Base-by-base conservation (phyloP, 2,329 filamentous ascomycete species). In the Aspergillus neotritici region DNA sequence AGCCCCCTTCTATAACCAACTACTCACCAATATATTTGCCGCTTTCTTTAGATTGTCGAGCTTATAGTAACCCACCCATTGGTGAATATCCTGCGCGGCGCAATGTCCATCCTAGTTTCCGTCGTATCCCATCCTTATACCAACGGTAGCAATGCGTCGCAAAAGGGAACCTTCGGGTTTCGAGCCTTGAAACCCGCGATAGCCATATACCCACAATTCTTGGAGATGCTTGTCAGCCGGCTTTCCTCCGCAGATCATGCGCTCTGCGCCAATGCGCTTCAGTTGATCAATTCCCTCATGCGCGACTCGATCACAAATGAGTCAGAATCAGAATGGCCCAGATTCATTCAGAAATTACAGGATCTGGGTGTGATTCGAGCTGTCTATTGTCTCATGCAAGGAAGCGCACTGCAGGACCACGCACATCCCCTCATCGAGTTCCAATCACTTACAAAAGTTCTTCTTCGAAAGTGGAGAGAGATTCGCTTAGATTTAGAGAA, bases 11-110 rank as follows among this genome's bases (percentile, higher is more conserved):
- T 7, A 41, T 28, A 36, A 38, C 4, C 12, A 16, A 29, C 29
- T 32, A 37, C 45, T 46, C 16, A 46, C 38, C 44, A 31, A 41
- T 28, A 31, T 30, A 34, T 31, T 37, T 17, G 8, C 16, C 25
- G 13, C 14, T 40, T 34, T 46, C 33, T 39, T 16, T 57, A 83
- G 73, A 82, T 95, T 48, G 90, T 97, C 56, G 86, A 96, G 65
- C 77, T 98, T 40, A 88, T 97, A 50, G 91, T 97, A 56, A 91
- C 83, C 28, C 93, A 97, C 64, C 93, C 91, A 16, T 78, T 98
- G 48, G 93, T 98, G 68, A 98, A 98, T 65, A 96, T 97, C 61
- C 80, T 98, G 47, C 82, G 93, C 51, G 93, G 93, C 58, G 91
- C 91, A 60, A 95, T 98, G 86, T 91, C 89, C 36, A 94, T 98